Conservation (phyloP, 2,329 filamentous ascomycete genomes). For the Niveomyces coronatus region DNA sequence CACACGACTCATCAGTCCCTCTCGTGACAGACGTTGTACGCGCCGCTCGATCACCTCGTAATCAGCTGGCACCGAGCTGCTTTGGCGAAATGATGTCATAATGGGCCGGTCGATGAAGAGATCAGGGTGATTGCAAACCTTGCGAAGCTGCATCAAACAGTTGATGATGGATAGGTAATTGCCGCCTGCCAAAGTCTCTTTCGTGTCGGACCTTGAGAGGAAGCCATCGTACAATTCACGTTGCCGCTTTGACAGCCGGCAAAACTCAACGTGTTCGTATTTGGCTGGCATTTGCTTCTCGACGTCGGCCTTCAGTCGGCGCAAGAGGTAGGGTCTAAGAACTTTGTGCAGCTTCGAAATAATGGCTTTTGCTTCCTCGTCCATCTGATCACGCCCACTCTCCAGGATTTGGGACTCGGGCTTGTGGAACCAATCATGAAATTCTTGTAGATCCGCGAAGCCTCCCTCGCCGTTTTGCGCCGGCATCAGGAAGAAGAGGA, state of each 20-base stretch:
- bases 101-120: constrained; percentile 93
- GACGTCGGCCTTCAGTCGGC: constrained; percentile 88
- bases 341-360: constrained; percentile 93
- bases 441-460: constrained; percentile 91
- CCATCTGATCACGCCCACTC: constrained; percentile 85
- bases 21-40: constrained; percentile 53
- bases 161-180: constrained; percentile 98
- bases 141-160: constrained; percentile 92
- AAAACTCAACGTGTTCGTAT: constrained; percentile 95
- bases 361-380: constrained; percentile 84
- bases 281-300: constrained; percentile 99
- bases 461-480: constrained; percentile 78
- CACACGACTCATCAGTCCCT: constrained; percentile 52
- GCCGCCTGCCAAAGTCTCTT: constrained; percentile 77
- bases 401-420: constrained; percentile 95
- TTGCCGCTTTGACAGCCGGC: constrained; percentile 88
- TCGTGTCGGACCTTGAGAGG: constrained; percentile 79
- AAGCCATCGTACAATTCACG: constrained; percentile 95
- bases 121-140: constrained; percentile 97
- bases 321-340: constrained; percentile 79
- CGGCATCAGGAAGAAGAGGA: constrained; percentile 94
- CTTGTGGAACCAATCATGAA: constrained; percentile 90
- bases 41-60: constrained; percentile 65
- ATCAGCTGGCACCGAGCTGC: constrained; percentile 61
- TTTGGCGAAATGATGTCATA: constrained; percentile 92